Evolutionary conservation across 305 asterid species (phyloP), one percentile per base, ranked within the genome.

Genomic region (Ilex paraguariensis): DNA sequence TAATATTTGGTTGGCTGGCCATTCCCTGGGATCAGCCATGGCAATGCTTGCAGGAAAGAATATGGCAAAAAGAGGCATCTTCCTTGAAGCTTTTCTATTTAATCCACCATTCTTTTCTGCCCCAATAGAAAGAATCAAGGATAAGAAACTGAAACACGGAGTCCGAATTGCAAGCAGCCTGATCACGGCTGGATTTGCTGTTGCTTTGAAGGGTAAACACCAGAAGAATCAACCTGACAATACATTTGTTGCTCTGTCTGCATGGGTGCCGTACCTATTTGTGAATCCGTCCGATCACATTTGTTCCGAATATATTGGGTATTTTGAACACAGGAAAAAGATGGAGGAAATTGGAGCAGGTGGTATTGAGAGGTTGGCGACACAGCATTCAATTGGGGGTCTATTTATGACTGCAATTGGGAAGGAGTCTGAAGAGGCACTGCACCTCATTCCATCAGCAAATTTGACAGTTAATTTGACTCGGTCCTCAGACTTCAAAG

Each of bases 101-200:
- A 93, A 93, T 62, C 88, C 96, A 0, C 99, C 99, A 3, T 93
- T 84, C 79, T 70, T 88, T 49, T 86, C 99, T 0, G 95, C 99
- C 44, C 99, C 99, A 30, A 83, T 93, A 0, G 99, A 90, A 85
- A 79, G 82, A 61, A 86, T 93, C 69, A 74, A 78, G 76, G 85
- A 88, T 63, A 68, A 84, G 58, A 90, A 78, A 31, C 85, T 93
- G 62, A 86, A 86, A 71, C 87, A 81, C 2, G 96, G 99, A 13
- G 74, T 93, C 33, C 81, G 97, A 33, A 64, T 93, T 15, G 97
- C 99, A 0, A 87, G 90, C 49, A 93, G 97, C 31, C 80, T 93
- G 11, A 73, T 93, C 31, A 90, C 97, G 0, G 99, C 99, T 3
- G 96, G 97, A 61, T 90, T 93, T n/a, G 99, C 97, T 48, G 64